Base-by-base conservation (phyloP, 2,329 filamentous ascomycete genomes). In the Emmonsiellopsis sp. region DNA sequence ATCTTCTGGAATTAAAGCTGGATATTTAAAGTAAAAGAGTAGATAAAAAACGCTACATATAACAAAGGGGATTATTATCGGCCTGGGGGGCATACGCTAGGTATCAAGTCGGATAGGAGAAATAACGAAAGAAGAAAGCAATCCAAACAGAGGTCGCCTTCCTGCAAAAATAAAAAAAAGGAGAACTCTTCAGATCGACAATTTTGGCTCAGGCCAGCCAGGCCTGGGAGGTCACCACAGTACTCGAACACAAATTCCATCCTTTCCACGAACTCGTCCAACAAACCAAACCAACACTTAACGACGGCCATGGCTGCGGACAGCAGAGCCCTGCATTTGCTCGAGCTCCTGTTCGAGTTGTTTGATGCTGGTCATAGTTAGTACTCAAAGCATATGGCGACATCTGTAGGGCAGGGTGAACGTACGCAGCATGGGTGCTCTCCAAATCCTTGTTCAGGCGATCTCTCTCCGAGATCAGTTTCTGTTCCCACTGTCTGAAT, bases 401-500 rank as follows among this genome's bases (percentile, higher is more conserved):
- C 4, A 27, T 32, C 21, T 42, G 10, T 27, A 32, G 5, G 33
- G 9, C 17, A 33, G 5, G 27, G 49, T 21, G 21, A 37, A 72
- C 73, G 57, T 74, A 78, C 71, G 79, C 86, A 67, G 93, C 92
- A 68, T 98, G 94, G 62, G 92, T 97, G 74, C 88, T 87, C 79
- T 98, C 93, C 72, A 98, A 83, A 69, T 98, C 93, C 84, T 98
- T 98, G 85, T 98, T 98, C 77, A 98, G 84, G 65, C 93, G 89
- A 74, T 98, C 94, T 74, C 93, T 87, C 83, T 98, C 93, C 59
- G 88, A 85, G 67, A 98, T 98, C 72, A 98, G 88, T 83, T 97
- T 97, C 84, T 98, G 93, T 79, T 98, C 93, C 93, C 93, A 98
- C 77, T 95, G 87, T 74, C 94, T 85, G 85, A 98, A 98, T 62